Conservation (phyloP, 1,284 basidiomycete genomes). For the Ceratobasidium sp. region DNA sequence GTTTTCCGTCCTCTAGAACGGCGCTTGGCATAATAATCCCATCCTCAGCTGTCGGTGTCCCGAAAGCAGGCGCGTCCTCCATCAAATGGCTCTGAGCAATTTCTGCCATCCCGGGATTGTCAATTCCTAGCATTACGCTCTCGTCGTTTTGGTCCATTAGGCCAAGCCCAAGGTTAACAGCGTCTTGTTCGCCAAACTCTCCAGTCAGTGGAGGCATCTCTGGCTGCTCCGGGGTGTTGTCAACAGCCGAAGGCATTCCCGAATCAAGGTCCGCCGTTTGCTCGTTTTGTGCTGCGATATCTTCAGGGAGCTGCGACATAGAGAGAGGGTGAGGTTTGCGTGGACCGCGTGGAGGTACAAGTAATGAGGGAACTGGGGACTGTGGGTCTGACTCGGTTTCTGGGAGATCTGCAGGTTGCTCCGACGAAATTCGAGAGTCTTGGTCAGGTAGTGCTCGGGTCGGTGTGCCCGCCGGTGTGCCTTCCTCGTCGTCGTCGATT, state of each 20-base stretch:
- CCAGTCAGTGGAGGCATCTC: constrained; percentile 25
- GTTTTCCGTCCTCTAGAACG: constrained; percentile 42
- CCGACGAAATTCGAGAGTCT: constrained; percentile 43
- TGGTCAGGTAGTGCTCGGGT: constrained; percentile 35
- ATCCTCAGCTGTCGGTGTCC: constrained; percentile 39
- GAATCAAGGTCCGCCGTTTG: constrained; percentile 36
- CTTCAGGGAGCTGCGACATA: constrained; percentile 44
- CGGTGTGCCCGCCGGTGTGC: constrained; percentile 29
- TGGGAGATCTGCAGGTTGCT: constrained; percentile 38
- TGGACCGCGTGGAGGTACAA: constrained; percentile 32
- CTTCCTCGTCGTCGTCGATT: constrained; percentile 37
- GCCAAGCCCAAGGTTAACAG: constrained; percentile 34
- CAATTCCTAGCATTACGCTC: constrained; percentile 37
- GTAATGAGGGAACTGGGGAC: constrained; percentile 30
- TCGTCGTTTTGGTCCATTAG: constrained; percentile 39
- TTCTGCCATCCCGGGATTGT: constrained; percentile 30
- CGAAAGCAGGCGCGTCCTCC: constrained; percentile 43
- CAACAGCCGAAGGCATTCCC: constrained; percentile 42
- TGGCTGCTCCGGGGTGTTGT: constrained; percentile 42
- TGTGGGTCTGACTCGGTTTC: constrained; percentile 46
- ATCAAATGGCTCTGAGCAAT: constrained; percentile 37
- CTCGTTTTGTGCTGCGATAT: constrained; percentile 1
- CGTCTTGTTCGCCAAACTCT: constrained; percentile 33
- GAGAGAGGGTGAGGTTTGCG: constrained; percentile 44
- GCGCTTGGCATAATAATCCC: constrained; percentile 36